Conservation (phyloP, 148 eudicot genomes). For the Nyssa sinensis region DNA sequence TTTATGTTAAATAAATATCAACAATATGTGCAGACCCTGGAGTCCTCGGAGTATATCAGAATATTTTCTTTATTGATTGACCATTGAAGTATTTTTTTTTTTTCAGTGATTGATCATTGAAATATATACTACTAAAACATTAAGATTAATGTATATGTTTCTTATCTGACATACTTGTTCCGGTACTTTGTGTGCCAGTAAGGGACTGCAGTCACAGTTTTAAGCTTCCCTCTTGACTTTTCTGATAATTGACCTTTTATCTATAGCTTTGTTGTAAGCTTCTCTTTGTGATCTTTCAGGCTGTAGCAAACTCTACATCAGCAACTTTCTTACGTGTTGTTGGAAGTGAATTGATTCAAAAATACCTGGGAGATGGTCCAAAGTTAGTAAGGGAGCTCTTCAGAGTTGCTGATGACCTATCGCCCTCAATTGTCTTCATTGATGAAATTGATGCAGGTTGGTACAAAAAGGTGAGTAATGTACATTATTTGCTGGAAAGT, state of each 20-base stretch:
- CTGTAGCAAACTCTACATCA: slow-evolving; percentile 96
- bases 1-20: too few species aligned
- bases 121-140: too few species aligned
- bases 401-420: slow-evolving; percentile 97
- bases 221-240: neutral
- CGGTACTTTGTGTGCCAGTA: neutral
- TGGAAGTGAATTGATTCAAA: slow-evolving; percentile 95
- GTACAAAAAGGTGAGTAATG: slow-evolving; percentile 77
- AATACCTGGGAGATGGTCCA: slow-evolving; percentile 96
- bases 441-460: slow-evolving; percentile 98
- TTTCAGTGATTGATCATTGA: too few species aligned
- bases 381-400: slow-evolving; percentile 93
- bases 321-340: slow-evolving; percentile 97
- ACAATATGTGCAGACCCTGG: too few species aligned
- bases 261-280: neutral
- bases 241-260: neutral
- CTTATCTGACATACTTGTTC: neutral
- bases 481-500: neutral
- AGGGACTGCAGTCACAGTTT: too few species aligned
- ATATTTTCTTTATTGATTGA: too few species aligned
- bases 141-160: too few species aligned
- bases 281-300: slow-evolving; percentile 41
- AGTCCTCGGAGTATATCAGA: too few species aligned
- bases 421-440: slow-evolving; percentile 94
- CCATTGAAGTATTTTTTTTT: too few species aligned